Conservation (phyloP, 2,329 filamentous ascomycete species). For the Alternaria ethzedia region DNA sequence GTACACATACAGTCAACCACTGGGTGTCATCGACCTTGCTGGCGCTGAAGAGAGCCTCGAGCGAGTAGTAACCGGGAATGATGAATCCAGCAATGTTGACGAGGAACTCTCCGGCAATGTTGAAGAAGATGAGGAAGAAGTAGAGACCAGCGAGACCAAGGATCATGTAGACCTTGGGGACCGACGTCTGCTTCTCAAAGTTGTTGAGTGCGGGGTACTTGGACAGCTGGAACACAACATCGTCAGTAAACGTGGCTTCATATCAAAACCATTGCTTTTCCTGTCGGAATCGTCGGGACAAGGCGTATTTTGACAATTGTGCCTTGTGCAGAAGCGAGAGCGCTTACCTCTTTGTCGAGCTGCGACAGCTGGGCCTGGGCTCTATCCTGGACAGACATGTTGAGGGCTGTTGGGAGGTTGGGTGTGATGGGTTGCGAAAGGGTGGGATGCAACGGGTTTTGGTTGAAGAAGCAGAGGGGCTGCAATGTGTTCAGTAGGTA, state of each 20-base stretch:
- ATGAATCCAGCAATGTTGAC: slow-evolving; percentile 86
- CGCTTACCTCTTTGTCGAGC: slow-evolving; percentile 81
- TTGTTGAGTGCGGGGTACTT: slow-evolving; percentile 85
- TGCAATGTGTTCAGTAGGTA: slow-evolving; percentile 24
- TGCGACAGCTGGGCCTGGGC: slow-evolving; percentile 77
- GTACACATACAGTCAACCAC: slow-evolving; percentile 66
- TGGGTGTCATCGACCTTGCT: slow-evolving; percentile 81
- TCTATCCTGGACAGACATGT: slow-evolving; percentile 78
- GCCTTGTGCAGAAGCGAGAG: slow-evolving; percentile 12
- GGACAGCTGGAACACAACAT: slow-evolving; percentile 66
- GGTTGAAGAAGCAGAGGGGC: slow-evolving; percentile 4
- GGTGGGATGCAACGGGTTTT: slow-evolving; percentile 8
- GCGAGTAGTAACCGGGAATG: slow-evolving; percentile 83
- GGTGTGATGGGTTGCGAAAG: slow-evolving; percentile 2
- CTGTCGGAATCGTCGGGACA: background rate
- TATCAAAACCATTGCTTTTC: background rate
- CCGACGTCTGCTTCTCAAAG: slow-evolving; percentile 80
- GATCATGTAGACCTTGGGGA: slow-evolving; percentile 85
- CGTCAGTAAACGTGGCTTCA: slow-evolving; percentile 26
- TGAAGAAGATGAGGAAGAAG: slow-evolving; percentile 92
- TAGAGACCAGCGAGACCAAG: slow-evolving; percentile 79
- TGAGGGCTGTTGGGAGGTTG: slow-evolving; percentile 35
- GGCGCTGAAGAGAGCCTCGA: slow-evolving; percentile 75
- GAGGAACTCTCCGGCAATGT: slow-evolving; percentile 85
- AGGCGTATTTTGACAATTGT: slow-evolving; percentile 14